Percentiles rank a stretch among this genome's conserved stretches.
phyloP scores from a whole-genome alignment of 208 protist species.

The Borovskyia barvae region DNA sequence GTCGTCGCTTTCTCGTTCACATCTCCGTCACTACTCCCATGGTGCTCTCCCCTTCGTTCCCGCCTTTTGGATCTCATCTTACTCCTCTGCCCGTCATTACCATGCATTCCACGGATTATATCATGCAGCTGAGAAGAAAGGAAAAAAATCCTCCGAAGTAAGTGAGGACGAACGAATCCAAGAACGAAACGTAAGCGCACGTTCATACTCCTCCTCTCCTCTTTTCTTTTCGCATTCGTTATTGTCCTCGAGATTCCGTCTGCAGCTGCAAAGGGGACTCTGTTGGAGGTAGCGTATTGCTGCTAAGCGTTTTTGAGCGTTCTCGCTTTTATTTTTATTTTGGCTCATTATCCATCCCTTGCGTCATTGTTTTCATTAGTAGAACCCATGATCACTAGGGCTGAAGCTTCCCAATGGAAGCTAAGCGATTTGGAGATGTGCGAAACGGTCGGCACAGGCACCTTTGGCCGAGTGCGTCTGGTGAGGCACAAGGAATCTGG shows the following conservation, averaged over 20 bases:
- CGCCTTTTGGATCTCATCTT: no score
- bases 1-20: no score
- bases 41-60: no score
- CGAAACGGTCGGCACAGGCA: conserved; percentile 92
- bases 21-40: no score
- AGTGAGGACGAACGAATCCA: no score
- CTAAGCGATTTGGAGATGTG: conserved; percentile 89
- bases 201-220: neutral
- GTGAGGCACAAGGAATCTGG: conserved; percentile 81
- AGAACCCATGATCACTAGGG: conserved; percentile 47
- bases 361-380: conserved; percentile 1
- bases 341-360: neutral
- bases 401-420: conserved; percentile 72
- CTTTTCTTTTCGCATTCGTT: neutral
- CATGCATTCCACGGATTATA: no score
- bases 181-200: no score
- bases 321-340: neutral
- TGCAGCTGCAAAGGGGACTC: neutral
- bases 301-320: neutral
- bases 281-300: neutral
- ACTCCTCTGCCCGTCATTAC: no score
- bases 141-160: neutral
- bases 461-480: conserved; percentile 93
- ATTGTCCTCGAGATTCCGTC: no score
- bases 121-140: neutral